phyloP scores from a whole-genome alignment of 73 alveolate species.

The Tetrahymena borealis region DNA sequence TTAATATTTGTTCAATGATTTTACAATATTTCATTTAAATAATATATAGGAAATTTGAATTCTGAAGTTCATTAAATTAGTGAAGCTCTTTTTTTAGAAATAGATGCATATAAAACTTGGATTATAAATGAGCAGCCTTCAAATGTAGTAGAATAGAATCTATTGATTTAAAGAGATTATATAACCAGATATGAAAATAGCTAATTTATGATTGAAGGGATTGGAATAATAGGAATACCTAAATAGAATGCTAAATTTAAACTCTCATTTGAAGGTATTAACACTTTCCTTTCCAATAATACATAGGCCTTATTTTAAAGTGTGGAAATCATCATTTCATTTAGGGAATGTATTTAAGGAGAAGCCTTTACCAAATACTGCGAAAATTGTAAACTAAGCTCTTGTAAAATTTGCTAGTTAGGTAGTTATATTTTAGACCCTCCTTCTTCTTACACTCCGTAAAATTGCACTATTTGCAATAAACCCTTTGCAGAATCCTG shows the following conservation, averaged over 20 bases:
- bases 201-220: not conserved
- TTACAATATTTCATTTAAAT: not conserved
- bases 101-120: not conserved
- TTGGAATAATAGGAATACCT: not conserved
- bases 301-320: not conserved
- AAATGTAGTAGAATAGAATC: not conserved
- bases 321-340: not conserved
- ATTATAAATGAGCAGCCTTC: not conserved
- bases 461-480: not conserved
- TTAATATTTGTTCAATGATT: not conserved
- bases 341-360: not conserved
- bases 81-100: not conserved
- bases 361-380: not conserved
- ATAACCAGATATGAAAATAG: not conserved
- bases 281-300: not conserved
- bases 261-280: not conserved
- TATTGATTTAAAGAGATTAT: not conserved
- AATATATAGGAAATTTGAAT: too few species aligned
- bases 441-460: not conserved
- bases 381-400: not conserved
- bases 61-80: not conserved
- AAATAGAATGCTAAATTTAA: not conserved
- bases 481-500: not conserved
- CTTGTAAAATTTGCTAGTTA: not conserved
- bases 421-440: not conserved